These are phyloP conservation scores for Immersiporthe knoxdaviesiana DNA, from an alignment of 2,329 filamentous ascomycete species.

Conservation along the genomic window DNA sequence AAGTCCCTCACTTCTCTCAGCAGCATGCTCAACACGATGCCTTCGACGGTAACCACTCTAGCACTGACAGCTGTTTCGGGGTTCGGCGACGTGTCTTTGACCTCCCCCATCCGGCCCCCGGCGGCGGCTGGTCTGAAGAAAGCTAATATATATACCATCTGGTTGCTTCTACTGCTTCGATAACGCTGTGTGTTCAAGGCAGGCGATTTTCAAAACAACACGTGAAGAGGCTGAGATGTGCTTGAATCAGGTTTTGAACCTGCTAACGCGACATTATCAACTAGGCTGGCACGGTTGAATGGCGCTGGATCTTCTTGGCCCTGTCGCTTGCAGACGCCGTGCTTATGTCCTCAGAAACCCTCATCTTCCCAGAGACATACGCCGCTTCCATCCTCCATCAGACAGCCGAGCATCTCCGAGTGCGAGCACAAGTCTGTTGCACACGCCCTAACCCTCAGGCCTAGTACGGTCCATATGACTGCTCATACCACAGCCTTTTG, in stretches of 20 bases:
- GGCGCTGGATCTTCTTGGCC: constrained; percentile 52
- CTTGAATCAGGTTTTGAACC: background rate
- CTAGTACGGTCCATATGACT: constrained; percentile 45
- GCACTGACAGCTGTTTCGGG: constrained; percentile 38
- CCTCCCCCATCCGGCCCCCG: constrained; percentile 41
- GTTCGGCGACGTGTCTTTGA: constrained; percentile 42
- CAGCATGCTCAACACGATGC: constrained; percentile 43
- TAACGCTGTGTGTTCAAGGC: constrained; percentile 34
- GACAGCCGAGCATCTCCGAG: constrained; percentile 31
- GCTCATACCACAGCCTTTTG: constrained; percentile 52
- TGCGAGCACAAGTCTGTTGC: background rate
- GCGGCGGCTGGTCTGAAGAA: constrained; percentile 42
- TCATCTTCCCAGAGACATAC: constrained; percentile 46
- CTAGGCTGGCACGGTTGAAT: constrained; percentile 39
- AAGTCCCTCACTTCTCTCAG: constrained; percentile 39
- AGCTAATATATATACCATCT: constrained; percentile 38
- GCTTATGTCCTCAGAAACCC: constrained; percentile 39
- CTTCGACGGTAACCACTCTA: constrained; percentile 42
- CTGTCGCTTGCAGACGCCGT: constrained; percentile 43
- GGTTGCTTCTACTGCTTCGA: constrained; percentile 39
- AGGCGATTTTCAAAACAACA: background rate
- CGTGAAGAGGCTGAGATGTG: background rate
- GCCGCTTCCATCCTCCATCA: constrained; percentile 36
- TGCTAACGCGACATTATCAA: background rate
- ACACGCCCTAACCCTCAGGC: background rate